A percentile compares a stretch with the other conserved stretches of the same genome.
Conservation (phyloP, 768 basidiomycete species). For the Termitomyces bulborhizus region DNA sequence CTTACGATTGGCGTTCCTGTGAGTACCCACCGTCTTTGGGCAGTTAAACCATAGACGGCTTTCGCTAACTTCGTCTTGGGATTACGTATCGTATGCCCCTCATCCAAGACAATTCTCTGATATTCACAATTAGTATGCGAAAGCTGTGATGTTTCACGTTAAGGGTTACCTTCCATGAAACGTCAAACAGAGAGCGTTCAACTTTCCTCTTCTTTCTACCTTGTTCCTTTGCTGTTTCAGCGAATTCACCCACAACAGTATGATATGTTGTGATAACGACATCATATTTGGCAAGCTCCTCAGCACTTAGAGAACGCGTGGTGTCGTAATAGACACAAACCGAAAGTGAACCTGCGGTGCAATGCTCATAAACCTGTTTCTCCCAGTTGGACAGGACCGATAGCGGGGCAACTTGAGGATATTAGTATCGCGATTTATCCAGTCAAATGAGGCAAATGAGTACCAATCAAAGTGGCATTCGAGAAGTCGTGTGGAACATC, state of each 20-base stretch:
- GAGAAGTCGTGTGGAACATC: constrained; percentile 53
- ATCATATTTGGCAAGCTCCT: constrained; percentile 62
- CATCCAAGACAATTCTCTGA: constrained; percentile 74
- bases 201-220: constrained; percentile 58
- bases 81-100: constrained; percentile 86
- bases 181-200: constrained; percentile 52
- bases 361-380: constrained; percentile 76
- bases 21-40: constrained; percentile 74
- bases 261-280: constrained; percentile 85
- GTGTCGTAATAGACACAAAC: constrained; percentile 68
- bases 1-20: constrained; percentile 88
- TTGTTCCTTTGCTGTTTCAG: constrained; percentile 21
- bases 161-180: constrained; percentile 71
- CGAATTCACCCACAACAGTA: constrained; percentile 54
- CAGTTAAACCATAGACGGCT: constrained; percentile 55
- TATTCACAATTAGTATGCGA: not conserved
- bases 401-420: constrained; percentile 63
- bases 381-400: constrained; percentile 88
- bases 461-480: constrained; percentile 76
- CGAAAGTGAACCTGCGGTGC: constrained; percentile 43
- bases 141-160: not conserved
- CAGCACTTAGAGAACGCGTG: constrained; percentile 50
- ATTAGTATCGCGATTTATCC: not conserved
- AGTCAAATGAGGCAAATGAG: not conserved
- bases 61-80: constrained; percentile 79